Conservation (phyloP, 345 rosid genomes). For the Heritiera fomes region DNA sequence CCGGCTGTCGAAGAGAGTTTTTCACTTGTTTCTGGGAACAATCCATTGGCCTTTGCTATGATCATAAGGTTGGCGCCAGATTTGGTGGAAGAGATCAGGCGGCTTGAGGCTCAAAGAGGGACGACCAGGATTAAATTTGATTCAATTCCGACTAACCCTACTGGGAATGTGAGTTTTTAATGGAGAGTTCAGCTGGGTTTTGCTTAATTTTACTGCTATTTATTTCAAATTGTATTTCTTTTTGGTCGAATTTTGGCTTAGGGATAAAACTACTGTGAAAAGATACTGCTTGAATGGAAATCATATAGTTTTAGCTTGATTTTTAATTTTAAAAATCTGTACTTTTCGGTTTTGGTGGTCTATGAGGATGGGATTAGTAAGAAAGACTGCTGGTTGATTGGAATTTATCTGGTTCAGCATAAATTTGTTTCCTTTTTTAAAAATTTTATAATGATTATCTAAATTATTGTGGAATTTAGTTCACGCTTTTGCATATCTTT, state of each 20-base stretch:
- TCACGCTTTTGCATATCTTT: neutral
- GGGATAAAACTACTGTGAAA: slow-evolving; percentile 1
- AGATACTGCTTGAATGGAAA: neutral
- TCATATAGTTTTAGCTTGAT: neutral
- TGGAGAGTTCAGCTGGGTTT: neutral
- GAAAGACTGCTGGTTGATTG: neutral
- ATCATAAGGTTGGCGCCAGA: slow-evolving; percentile 77
- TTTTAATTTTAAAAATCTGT: neutral
- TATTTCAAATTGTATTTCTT: neutral
- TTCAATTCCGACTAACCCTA: slow-evolving; percentile 54
- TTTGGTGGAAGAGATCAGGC: slow-evolving; percentile 85
- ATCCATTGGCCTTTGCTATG: slow-evolving; percentile 67
- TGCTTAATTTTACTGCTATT: slow-evolving; percentile 10
- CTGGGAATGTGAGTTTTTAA: slow-evolving; percentile 72
- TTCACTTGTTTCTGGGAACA: slow-evolving; percentile 61
- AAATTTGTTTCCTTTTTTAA: neutral
- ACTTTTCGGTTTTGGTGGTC: neutral
- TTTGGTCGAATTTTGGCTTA: neutral
- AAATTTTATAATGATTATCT: neutral
- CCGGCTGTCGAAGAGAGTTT: slow-evolving; percentile 64
- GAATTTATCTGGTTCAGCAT: neutral
- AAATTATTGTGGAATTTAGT: neutral
- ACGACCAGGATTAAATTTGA: slow-evolving; percentile 87
- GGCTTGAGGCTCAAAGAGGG: slow-evolving; percentile 67
- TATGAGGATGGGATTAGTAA: neutral